Evolutionary conservation across 31 red algal genomes (phyloP).

Genomic region (Porphyra umbilicalis): DNA sequence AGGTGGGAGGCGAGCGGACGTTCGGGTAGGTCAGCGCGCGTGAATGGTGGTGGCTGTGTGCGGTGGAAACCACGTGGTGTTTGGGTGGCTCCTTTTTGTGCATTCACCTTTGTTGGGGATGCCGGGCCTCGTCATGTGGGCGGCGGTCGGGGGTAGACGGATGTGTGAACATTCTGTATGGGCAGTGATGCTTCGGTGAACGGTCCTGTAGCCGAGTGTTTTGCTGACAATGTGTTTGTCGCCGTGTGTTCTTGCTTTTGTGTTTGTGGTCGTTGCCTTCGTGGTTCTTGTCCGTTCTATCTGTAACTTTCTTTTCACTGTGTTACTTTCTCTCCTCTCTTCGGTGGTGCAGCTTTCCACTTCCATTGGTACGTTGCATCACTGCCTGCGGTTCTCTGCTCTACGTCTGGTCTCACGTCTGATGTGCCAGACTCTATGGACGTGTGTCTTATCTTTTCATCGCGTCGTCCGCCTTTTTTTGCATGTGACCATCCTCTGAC

Average conservation of each 20-base stretch:
- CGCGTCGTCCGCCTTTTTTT: not conserved
- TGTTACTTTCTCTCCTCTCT: too few species aligned
- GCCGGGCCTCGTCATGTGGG: too few species aligned
- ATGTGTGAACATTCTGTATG: too few species aligned
- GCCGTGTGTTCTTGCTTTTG: not conserved
- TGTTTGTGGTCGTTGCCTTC: not conserved
- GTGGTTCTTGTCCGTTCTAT: not conserved
- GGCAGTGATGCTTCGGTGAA: too few species aligned
- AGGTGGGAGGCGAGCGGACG: not conserved
- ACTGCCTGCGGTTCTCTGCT: not conserved
- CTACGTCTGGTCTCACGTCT: not conserved
- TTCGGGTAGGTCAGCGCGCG: too few species aligned
- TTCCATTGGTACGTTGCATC: not conserved
- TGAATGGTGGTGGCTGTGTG: too few species aligned
- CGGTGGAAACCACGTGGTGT: too few species aligned
- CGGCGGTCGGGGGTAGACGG: too few species aligned
- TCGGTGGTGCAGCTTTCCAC: not conserved
- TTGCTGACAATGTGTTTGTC: not conserved
- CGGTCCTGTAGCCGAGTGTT: too few species aligned
- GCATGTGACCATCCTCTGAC: too few species aligned
- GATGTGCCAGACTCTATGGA: not conserved
- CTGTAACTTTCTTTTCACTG: not conserved
- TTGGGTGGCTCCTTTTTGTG: too few species aligned
- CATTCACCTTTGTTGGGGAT: too few species aligned
- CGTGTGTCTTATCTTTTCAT: not conserved